phyloP scores from a whole-genome alignment of 2,329 filamentous ascomycete species.

The Scedosporium dehoogii region DNA sequence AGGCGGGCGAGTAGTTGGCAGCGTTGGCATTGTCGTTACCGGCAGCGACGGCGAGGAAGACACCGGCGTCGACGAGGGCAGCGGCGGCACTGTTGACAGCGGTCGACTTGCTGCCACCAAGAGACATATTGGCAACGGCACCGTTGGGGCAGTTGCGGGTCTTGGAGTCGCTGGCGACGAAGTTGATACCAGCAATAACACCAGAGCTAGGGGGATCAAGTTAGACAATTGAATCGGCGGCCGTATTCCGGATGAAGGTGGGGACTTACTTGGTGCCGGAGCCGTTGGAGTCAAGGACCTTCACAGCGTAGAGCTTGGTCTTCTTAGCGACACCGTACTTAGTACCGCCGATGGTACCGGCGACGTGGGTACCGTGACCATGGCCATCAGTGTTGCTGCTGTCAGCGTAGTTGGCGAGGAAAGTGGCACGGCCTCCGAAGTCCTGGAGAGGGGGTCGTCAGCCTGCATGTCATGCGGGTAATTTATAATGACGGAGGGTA shows the following conservation, averaged over 20 bases:
- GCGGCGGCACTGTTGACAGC: constrained; percentile 41
- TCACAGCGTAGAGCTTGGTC: constrained; percentile 31
- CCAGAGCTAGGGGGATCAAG: constrained; percentile 28
- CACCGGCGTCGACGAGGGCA: constrained; percentile 31
- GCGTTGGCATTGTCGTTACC: constrained; percentile 37
- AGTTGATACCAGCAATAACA: constrained; percentile 31
- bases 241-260: no score
- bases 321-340: constrained; percentile 28
- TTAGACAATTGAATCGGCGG: constrained; percentile 14
- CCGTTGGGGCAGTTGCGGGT: constrained; percentile 27
- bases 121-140: constrained; percentile 46
- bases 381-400: constrained; percentile 16
- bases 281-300: constrained; percentile 28
- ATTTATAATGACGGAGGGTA: no score
- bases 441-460: constrained; percentile 10
- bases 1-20: constrained; percentile 34
- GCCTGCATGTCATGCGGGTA: no score
- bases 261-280: constrained; percentile 11
- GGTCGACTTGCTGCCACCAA: constrained; percentile 34
- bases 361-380: constrained; percentile 32
- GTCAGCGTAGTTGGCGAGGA: constrained; percentile 15
- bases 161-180: constrained; percentile 30
- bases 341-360: constrained; percentile 9
- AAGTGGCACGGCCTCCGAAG: constrained; percentile 24
- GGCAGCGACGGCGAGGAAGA: constrained; percentile 44